Base-by-base conservation (phyloP, 495 filamentous ascomycete species). In the Penicillium samsonianum region DNA sequence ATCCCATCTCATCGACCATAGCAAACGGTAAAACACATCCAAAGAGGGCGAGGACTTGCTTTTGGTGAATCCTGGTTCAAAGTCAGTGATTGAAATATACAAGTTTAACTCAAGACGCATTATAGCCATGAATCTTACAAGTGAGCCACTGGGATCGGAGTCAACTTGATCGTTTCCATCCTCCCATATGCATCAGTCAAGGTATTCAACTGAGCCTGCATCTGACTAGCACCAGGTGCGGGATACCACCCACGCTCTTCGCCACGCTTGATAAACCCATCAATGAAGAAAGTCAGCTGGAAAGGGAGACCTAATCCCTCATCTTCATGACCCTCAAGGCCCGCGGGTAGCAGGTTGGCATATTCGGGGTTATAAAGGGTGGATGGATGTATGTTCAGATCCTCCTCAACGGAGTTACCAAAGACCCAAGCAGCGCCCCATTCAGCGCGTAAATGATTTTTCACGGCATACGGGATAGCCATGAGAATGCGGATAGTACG, bases 111-210 rank as follows among this genome's bases (percentile, higher is more conserved):
- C 16, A 35, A 22, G 14, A 19, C 30, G 17, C 14, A 52, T 25
- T 33, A 49, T 19, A 59, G 26, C 5, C n/a, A 38, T 19, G 17
- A 19, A 22, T 68, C 76, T 65, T 68, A 85, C 83, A 90, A 66
- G 71, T 90, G 85, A n/a, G 88, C 88, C 7, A 90, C 79, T 10
- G 88, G 88, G 57, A 90, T 86, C 0, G 86, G 86, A 1, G 87
- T 90, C 28, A 86, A 67, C 48, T 83, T 75, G 40, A 91, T 91
- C 4, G 87, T 90, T 70, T 91, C 88, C 87, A 91, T 87, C 46
- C 74, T 75, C 20, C 87, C 87, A 70, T 87, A 90, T 2, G 86
- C 84, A 57, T 87, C 81, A 37, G 81, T 77, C 44, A 91, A 64
- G 4, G 70, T 67, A 63, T 87, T 84, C 51, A 91, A 64, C 65